Evolutionary conservation across 1,139 yeast species (phyloP).

Genomic region (Pneumocystis jirovecii): DNA sequence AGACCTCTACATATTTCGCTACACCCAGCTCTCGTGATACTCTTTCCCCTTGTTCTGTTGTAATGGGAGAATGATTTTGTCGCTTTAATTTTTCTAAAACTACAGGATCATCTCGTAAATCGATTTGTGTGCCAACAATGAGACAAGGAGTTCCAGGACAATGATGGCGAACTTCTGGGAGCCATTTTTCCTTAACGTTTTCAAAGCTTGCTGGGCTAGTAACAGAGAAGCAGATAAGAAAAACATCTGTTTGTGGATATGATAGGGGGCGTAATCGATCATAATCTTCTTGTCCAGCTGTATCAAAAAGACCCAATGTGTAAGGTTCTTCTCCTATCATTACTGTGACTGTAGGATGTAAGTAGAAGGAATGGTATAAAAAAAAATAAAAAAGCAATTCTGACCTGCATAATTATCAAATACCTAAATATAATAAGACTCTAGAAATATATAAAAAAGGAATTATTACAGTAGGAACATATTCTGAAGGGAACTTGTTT

Average conservation of each 20-base stretch:
- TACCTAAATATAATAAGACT: background rate
- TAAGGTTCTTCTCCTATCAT: constrained; percentile 97
- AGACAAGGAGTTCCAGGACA: constrained; percentile 96
- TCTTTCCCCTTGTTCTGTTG: constrained; percentile 77
- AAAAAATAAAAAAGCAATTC: background rate
- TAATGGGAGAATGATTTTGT: constrained; percentile 77
- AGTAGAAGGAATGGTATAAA: background rate
- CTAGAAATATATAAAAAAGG: background rate
- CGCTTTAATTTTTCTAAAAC: constrained; percentile 78
- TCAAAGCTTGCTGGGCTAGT: constrained; percentile 97
- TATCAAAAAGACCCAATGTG: constrained; percentile 88
- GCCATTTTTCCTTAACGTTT: constrained; percentile 95
- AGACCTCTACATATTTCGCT: constrained; percentile 69
- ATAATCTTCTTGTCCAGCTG: constrained; percentile 98
- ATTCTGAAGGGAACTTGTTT: constrained; percentile 74
- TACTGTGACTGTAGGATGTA: constrained; percentile 57
- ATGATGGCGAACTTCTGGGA: constrained; percentile 95
- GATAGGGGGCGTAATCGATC: constrained; percentile 92
- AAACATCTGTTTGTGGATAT: constrained; percentile 93
- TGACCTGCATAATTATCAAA: background rate
- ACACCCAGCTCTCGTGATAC: constrained; percentile 88
- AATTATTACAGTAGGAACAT: constrained; percentile 47
- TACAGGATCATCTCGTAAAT: constrained; percentile 82
- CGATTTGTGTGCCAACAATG: constrained; percentile 92
- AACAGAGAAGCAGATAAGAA: constrained; percentile 84